Conservation (phyloP, 345 rosid species). For the Hibiscus trionum region DNA sequence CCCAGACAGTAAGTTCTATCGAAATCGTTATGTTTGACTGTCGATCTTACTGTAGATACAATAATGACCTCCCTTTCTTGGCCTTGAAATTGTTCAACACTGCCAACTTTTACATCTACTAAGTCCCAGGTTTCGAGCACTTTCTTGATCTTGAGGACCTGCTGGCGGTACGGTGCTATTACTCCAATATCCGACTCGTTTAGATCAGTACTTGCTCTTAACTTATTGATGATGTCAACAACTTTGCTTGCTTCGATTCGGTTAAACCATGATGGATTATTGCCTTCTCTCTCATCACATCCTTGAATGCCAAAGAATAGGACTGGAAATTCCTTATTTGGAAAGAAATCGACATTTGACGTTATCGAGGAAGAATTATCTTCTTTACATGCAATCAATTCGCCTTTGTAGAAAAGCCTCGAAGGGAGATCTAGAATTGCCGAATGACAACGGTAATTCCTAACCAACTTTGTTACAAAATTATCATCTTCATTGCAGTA, state of each 20-base stretch:
- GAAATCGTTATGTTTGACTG: conserved; percentile 40
- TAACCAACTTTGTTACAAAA: conserved; percentile 41
- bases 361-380: conserved; percentile 18
- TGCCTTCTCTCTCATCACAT: conserved; percentile 63
- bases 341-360: conserved; percentile 22
- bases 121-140: conserved; percentile 40
- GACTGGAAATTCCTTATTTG: conserved; percentile 42
- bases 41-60: conserved; percentile 57
- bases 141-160: conserved; percentile 44
- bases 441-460: conserved; percentile 52
- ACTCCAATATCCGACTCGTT: conserved; percentile 46
- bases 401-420: conserved; percentile 42
- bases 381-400: conserved; percentile 49
- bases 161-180: conserved; percentile 61
- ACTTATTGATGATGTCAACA: conserved; percentile 35
- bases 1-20: conserved; percentile 38
- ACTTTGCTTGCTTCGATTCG: conserved; percentile 64
- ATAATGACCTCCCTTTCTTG: conserved; percentile 53
- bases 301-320: conserved; percentile 58
- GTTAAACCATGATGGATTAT: conserved; percentile 67
- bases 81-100: conserved; percentile 71
- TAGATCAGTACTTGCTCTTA: conserved; percentile 18
- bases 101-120: conserved; percentile 49
- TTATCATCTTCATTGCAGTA: conserved; percentile 29
- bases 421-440: conserved; percentile 57